Evolutionary conservation across 345 rosid genomes (phyloP).

Genomic region (Conringia planisiliqua): DNA sequence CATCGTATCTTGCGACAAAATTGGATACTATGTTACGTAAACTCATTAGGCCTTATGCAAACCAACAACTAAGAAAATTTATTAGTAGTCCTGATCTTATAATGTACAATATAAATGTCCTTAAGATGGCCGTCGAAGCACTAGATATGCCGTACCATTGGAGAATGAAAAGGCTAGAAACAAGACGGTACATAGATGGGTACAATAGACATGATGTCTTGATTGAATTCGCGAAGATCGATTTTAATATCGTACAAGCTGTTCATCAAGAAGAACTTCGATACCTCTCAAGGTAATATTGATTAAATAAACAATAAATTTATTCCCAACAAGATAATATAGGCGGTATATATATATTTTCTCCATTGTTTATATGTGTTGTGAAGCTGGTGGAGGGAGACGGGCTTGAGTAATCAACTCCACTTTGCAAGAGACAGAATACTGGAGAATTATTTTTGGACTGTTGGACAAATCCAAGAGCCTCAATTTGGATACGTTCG

Average conservation of each 20-base stretch:
- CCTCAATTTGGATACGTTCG: slow-evolving; percentile 28
- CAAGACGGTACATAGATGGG: slow-evolving; percentile 27
- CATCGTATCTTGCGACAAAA: slow-evolving; percentile 29
- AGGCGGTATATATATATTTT: background rate
- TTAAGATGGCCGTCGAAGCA: slow-evolving; percentile 13
- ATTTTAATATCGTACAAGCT: slow-evolving; percentile 35
- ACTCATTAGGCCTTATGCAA: slow-evolving; percentile 36
- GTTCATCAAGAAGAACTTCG: slow-evolving; percentile 33
- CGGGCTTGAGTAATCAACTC: slow-evolving; percentile 25
- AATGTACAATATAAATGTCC: background rate
- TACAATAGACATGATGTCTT: slow-evolving; percentile 4
- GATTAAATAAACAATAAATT: background rate
- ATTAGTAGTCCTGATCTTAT: background rate
- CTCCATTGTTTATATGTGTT: background rate
- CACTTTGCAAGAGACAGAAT: slow-evolving; percentile 39
- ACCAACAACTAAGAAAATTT: background rate
- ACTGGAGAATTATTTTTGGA: slow-evolving; percentile 42
- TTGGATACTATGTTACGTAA: slow-evolving; percentile 37
- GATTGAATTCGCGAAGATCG: slow-evolving; percentile 25
- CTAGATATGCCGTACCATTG: slow-evolving; percentile 26
- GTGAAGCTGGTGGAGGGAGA: slow-evolving; percentile 43
- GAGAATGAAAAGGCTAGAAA: slow-evolving; percentile 22
- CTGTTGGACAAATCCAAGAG: slow-evolving; percentile 26
- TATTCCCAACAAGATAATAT: too few relatives aligned
- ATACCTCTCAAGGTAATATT: slow-evolving; percentile 19